Conservation (phyloP, 2,329 filamentous ascomycete genomes). For the Ceratocystis lukuohia region DNA sequence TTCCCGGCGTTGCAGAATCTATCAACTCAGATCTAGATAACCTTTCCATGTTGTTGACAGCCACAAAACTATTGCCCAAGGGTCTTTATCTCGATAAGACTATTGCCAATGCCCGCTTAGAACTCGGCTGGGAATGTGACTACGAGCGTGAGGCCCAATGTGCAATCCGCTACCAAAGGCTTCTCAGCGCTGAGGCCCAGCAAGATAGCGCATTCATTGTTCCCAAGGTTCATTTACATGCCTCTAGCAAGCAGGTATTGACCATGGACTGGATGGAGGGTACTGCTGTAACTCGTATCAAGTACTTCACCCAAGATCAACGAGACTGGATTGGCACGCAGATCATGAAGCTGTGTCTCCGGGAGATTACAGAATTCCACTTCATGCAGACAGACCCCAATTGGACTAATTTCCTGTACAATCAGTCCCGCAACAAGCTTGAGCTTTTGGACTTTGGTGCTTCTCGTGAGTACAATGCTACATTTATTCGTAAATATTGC, state of each 20-base stretch:
- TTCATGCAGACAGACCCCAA: conserved; percentile 99
- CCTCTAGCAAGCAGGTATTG: conserved; percentile 72
- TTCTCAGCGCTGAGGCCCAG: conserved; percentile 46
- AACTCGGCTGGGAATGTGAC: conserved; percentile 95
- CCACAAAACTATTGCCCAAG: conserved; percentile 77
- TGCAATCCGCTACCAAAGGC: conserved; percentile 57
- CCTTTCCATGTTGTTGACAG: conserved; percentile 75
- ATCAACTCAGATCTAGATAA: conserved; percentile 97
- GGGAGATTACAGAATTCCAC: conserved; percentile 84
- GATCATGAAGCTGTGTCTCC: conserved; percentile 77
- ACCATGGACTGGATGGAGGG: conserved; percentile 91
- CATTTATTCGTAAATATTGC: conserved; percentile 71
- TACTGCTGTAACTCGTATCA: conserved; percentile 68
- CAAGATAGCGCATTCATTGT: conserved; percentile 58
- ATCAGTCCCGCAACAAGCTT: conserved; percentile 54
- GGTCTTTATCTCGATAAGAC: conserved; percentile 94
- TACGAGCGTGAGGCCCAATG: conserved; percentile 80
- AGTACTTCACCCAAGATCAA: conserved; percentile 64
- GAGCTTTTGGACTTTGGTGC: conserved; percentile 95
- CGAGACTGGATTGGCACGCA: conserved; percentile 94
- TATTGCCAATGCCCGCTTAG: conserved; percentile 82
- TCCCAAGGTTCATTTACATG: conserved; percentile 62
- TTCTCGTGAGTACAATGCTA: conserved; percentile 66
- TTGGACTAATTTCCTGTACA: conserved; percentile 98
- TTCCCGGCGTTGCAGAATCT: conserved; percentile 86